Conservation (phyloP, 768 basidiomycete species). For the Stropharia rugosoannulata region DNA sequence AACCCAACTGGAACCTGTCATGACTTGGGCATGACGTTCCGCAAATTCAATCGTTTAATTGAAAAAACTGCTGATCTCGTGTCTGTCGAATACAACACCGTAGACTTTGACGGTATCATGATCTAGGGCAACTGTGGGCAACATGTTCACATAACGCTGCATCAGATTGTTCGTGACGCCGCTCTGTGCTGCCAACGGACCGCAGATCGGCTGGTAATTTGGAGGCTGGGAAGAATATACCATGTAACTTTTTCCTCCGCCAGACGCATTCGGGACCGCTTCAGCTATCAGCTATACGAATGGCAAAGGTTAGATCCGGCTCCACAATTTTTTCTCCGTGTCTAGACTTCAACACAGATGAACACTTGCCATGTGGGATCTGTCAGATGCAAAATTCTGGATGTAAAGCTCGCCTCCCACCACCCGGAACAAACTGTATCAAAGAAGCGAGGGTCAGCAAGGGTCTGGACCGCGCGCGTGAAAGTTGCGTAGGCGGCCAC, state of each 20-base stretch:
- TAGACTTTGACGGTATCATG: conserved; percentile 24
- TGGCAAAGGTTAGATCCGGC: too few relatives aligned
- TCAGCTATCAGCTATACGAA: background rate
- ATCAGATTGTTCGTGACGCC: conserved; percentile 54
- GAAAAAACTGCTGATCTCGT: conserved; percentile 33
- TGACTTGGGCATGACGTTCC: background rate
- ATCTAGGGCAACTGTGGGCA: conserved; percentile 16
- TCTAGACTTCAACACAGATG: too few relatives aligned
- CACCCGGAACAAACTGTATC: conserved; percentile 59
- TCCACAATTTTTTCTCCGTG: too few relatives aligned
- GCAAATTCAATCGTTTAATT: conserved; percentile 1
- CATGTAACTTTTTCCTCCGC: background rate
- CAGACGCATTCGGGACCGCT: background rate
- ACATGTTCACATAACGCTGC: conserved; percentile 55
- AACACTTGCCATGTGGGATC: conserved; percentile 68
- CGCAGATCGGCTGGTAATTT: conserved; percentile 47
- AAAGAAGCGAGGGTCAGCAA: background rate
- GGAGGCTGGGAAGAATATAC: conserved; percentile 48
- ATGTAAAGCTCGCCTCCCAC: conserved; percentile 51
- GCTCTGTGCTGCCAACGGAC: conserved; percentile 34
- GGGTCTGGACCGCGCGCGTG: too few relatives aligned
- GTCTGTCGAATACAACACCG: conserved; percentile 27
- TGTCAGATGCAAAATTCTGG: conserved; percentile 67
- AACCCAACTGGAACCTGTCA: background rate
- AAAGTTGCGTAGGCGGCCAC: background rate